Base-by-base conservation (phyloP, 2,329 filamentous ascomycete genomes). In the Cercospora zeae-maydis region DNA sequence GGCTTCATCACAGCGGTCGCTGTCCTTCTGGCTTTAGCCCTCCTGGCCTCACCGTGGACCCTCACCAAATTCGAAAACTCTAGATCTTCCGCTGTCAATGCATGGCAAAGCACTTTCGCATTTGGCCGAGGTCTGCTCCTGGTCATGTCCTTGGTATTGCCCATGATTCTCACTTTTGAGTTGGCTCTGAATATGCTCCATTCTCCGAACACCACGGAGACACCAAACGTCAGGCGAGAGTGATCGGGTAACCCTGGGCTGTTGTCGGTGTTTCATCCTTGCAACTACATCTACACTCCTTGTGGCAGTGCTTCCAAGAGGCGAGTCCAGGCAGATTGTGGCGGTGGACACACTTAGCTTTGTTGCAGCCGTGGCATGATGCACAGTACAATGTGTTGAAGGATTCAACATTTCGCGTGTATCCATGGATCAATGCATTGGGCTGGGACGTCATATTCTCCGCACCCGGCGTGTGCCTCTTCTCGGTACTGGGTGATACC, bases 361-460 rank as follows among this genome's bases (percentile, higher is more conserved):
- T 58, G 24, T 16, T 58, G 13, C 54, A 47, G 37, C 54, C 62
- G n/a, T 63, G 58, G 61, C 47, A 42, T 30, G 27, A 59, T 31
- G 47, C 52, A 14, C 49, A 53, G 11, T 13, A 45, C 37, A 58
- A 47, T 9, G 30, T n/a, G 31, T 37, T 27, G 45, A 55, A 53
- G 16, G 27, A 53, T 31, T 45, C 54, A 39, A 19, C 58, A 7
- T 14, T 11, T 34, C 45, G 27, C 2, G 36, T 51, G 13, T 36
- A 88, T 70, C 85, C 86, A 0, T 82, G 81, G 21, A 81, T 88
- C 31, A 81, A 81, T 19, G 82, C 80, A 16, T 82, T 83, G 0
- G 83, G 82, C 5, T 82, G 81, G 74, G 86, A 89, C 72, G 85
- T 86, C 1, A 71, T 88, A 13, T 76, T 87, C 36, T 84, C 81